phyloP scores from a whole-genome alignment of 176 grass and related monocot species.

The Tuctoria greenei region DNA sequence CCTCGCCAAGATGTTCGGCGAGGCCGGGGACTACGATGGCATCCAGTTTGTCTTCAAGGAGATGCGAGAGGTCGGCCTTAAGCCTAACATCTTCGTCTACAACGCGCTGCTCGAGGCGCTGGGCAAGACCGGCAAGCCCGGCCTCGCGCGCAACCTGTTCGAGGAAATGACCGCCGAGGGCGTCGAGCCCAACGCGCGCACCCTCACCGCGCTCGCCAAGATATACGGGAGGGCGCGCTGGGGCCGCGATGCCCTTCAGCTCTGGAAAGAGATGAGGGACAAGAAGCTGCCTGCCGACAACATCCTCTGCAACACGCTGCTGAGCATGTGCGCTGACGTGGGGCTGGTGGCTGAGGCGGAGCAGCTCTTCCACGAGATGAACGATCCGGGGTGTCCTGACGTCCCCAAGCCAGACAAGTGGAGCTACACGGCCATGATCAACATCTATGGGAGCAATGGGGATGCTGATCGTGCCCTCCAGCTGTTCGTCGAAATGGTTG shows the following conservation, averaged over 20 bases:
- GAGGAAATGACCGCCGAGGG: conserved; percentile 69
- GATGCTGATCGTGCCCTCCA: conserved; percentile 57
- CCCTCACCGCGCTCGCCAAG: conserved; percentile 80
- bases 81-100: conserved; percentile 89
- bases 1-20: conserved; percentile 82
- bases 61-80: conserved; percentile 61
- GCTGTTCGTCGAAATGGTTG: conserved; percentile 72
- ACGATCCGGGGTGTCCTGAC: conserved; percentile 18
- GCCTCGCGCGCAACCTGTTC: conserved; percentile 76
- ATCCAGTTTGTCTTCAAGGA: conserved; percentile 70
- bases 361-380: conserved; percentile 85
- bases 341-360: conserved; percentile 68
- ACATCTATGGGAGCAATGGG: conserved; percentile 69
- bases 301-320: conserved; percentile 89
- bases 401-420: conserved; percentile 63
- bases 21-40: conserved; percentile 80
- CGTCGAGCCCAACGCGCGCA: conserved; percentile 73
- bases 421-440: conserved; percentile 94
- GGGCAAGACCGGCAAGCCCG: conserved; percentile 63
- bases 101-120: conserved; percentile 82
- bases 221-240: conserved; percentile 81
- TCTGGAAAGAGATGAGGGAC: conserved; percentile 66
- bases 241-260: conserved; percentile 68
- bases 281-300: conserved; percentile 67
- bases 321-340: conserved; percentile 92